Conservation (phyloP, 2,329 filamentous ascomycete genomes). For the Curvularia sp. region DNA sequence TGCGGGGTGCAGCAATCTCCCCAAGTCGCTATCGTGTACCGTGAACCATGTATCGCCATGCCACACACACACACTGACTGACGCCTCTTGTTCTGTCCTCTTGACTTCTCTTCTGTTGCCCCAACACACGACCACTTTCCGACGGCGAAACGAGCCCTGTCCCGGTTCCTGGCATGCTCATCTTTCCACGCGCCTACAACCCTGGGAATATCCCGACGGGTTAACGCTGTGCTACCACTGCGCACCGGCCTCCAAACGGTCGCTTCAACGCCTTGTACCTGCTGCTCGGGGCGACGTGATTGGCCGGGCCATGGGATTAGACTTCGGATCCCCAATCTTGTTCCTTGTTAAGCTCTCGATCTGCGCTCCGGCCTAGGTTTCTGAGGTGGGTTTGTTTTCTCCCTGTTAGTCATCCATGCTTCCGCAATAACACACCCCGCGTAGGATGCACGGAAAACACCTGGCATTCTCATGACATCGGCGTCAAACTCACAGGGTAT, state of each 20-base stretch:
- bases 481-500: background rate
- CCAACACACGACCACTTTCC: slow-evolving; percentile 1
- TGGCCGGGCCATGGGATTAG: background rate
- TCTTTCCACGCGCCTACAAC: background rate
- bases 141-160: slow-evolving; percentile 4
- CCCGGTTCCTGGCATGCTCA: background rate
- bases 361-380: too few species aligned
- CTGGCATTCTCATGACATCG: background rate
- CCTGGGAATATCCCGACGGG: slow-evolving; percentile 12
- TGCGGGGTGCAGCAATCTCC: slow-evolving; percentile 12
- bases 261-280: slow-evolving; percentile 10
- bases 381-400: too few species aligned
- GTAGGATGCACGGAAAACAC: background rate
- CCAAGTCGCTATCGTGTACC: too few species aligned
- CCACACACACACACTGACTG: too few species aligned
- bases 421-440: too few species aligned
- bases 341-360: background rate
- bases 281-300: background rate
- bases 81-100: too few species aligned
- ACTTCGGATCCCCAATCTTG: too few species aligned
- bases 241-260: slow-evolving; percentile 16
- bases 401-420: too few species aligned
- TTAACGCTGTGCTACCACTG: slow-evolving; percentile 6
- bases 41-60: too few species aligned
- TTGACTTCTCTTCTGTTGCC: too few species aligned